Base-by-base conservation (phyloP, 495 filamentous ascomycete species). In the Cercophora scortea region DNA sequence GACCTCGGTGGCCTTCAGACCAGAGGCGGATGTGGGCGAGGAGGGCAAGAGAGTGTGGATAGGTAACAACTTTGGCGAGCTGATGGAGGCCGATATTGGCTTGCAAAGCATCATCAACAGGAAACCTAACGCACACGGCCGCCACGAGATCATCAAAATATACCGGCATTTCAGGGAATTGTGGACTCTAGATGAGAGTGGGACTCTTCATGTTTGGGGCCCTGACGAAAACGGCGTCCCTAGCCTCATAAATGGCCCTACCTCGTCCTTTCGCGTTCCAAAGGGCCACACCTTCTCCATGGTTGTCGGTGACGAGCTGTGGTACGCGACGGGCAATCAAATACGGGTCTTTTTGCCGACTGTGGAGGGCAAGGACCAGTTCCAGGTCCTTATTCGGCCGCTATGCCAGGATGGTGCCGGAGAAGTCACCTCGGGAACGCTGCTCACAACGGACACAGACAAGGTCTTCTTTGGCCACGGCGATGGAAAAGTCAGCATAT, bases 401-500 rank as follows among this genome's bases (percentile, higher is more conserved):
- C 64, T 96, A 2, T 66, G 75, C 36, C 77, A 86, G 40, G 79
- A 84, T 17, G 67, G 66, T 33, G 79, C 85, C 2, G 92, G 90
- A 6, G 90, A 95, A 42, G 83, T 97, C n/a, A 95, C 90, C 1
- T 90, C 89, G 13, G 90, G 90, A 0, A 78, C 91, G 0, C 75
- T 85, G 45, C 74, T 90, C 25, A 84, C 79, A 34, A 79, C 81
- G 42, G 82, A 93, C 48, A 83, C 88, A 1, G 87, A 89, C 49
- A 82, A 84, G 35, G 82, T 96, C 3, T 95, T 88, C 67, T 85
- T 98, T 56, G 94, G 94, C 4, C 93, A 98, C 63, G 80, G 75
- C 9, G 93, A 98, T 65, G 93, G 93, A 16, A 97, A 97, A 66
- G 82, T 98, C 18, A 92, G 87, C 52, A 82, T 96, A 41, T 97